Evolutionary conservation across 371 early-diverging fungal genomes (phyloP), one percentile per base, ranked within the genome.

Genomic region (Choanephora cucurbitarum): DNA sequence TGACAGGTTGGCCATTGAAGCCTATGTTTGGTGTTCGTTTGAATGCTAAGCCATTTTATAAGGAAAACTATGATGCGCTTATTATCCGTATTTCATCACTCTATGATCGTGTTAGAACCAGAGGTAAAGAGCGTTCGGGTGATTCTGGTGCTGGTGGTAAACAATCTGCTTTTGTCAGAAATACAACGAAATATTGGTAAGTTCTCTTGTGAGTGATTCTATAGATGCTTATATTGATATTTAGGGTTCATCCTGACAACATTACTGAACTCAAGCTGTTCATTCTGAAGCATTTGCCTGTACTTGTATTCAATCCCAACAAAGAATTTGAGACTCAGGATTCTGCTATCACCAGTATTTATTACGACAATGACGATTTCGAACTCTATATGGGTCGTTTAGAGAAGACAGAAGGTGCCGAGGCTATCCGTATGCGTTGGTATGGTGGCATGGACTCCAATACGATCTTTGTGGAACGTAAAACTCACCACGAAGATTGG

Each of bases 401-500:
- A 24, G 94, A 95, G 54, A 96, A 97, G 75, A 82, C 85, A 34
- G 97, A 98, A 60, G 95, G 94, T 21, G 97, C 98, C 18, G 90
- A 97, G 54, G 93, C 95, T 13, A 88, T 96, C 28, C 90, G 93
- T 64, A 82, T 99, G 73, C 88, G 99, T 23, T 99, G 98, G 98
- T 99, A 99, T 72, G 98, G 97, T 60, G 90, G 89, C 53, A 89
- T 88, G 77, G 86, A 86, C 50, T 72, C 73, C 45, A 87, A 84
- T 45, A 91, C 93, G 31, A 91, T 99, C 43, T 99, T 96, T 83
- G 85, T 99, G 39, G 99, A 99, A 81, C 90, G 98, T 47, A 99
- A 99, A 80, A 95, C 94, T 7, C 99, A 97, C 70, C 94, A 91
- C 62, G 97, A 99, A 75, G 95, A 94, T 64, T 98, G 97, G 97